Base-by-base conservation (phyloP, 768 basidiomycete genomes). In the Neoboletus magnificus region DNA sequence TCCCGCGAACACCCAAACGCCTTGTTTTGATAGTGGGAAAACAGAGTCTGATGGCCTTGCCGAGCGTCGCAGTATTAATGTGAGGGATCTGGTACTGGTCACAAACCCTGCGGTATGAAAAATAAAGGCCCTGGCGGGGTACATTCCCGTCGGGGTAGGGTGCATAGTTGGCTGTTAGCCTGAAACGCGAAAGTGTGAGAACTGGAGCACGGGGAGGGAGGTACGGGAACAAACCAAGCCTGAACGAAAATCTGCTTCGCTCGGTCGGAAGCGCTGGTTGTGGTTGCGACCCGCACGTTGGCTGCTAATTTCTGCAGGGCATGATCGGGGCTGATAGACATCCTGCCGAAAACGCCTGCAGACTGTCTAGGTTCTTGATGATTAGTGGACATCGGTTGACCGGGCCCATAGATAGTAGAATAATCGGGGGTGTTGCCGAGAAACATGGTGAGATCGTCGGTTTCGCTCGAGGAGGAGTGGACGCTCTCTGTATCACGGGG, bases 21-120 rank as follows among this genome's bases (percentile, higher is more conserved):
- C 94, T 81, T 48, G 94, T 96, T 82, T 93, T 95, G 80, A 97
- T 94, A 59, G 89, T 91, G 47, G 91, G 91, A 75, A 93, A 97
- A 71, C 92, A 94, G 52, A 91, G 82, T 59, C 93, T 82, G 67
- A 97, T 93, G 44, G 93, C 93, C 73, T 97, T 97, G 58, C 94
- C 94, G 64, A 97, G 81, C 1, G 93, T 93, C 62, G 94, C 94
- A 36, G 93, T 93, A 78, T 95, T 97, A 77, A 96, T 92, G 67
- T 95, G 91, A 50, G 90, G 91, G 57, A 94, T 90, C 49, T 89
- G 89, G 74, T 94, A 92, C 73, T 92, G 89, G 75, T 93, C 91
- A 73, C 91, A 94, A 54, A 94, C 86, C 52, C 91, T 79, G 58
- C 89, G 82, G 74, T 95, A 97, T 33, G 93, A 95, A 69, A 92